A percentile compares a stretch with the other conserved stretches of the same genome.
Evolutionary conservation across 139 green algal genomes (phyloP).

Genomic region (Coccomyxa sp.): DNA sequence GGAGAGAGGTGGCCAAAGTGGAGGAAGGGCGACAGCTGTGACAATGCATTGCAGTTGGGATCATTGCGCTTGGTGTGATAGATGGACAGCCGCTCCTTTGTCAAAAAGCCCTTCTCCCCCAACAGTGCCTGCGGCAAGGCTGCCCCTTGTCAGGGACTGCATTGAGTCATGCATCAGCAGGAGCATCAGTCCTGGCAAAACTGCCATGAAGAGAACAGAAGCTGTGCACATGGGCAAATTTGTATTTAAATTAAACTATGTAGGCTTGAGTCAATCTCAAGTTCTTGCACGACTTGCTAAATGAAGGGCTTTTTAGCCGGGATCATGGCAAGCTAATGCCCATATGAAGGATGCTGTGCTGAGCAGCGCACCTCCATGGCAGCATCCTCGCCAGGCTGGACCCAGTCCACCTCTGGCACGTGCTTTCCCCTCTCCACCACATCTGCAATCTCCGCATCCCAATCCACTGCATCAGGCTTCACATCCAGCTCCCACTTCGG

Average conservation of each 20-base stretch:
- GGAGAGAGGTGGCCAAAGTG: slow-evolving; percentile 85
- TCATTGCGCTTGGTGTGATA: slow-evolving; percentile 88
- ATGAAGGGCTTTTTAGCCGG: no score
- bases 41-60: slow-evolving; percentile 63
- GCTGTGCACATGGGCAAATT: no score
- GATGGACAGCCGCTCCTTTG: slow-evolving; percentile 49
- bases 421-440: slow-evolving; percentile 41
- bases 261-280: no score
- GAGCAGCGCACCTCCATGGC: slow-evolving; percentile 28
- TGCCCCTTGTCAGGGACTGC: neutral
- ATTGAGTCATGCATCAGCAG: no score
- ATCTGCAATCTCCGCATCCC: slow-evolving; percentile 72
- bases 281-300: no score
- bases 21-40: slow-evolving; percentile 83
- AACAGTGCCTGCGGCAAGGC: slow-evolving; percentile 32
- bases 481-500: slow-evolving; percentile 6
- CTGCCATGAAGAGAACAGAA: no score
- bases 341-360: no score
- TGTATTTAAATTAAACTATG: no score
- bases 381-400: slow-evolving; percentile 64
- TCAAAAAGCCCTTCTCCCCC: slow-evolving; percentile 71
- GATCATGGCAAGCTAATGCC: no score
- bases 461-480: slow-evolving; percentile 51
- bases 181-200: no score
- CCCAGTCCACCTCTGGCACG: slow-evolving; percentile 89